phyloP scores from a whole-genome alignment of 192 early-diverging fungal species.

The Coemansia sp. region DNA sequence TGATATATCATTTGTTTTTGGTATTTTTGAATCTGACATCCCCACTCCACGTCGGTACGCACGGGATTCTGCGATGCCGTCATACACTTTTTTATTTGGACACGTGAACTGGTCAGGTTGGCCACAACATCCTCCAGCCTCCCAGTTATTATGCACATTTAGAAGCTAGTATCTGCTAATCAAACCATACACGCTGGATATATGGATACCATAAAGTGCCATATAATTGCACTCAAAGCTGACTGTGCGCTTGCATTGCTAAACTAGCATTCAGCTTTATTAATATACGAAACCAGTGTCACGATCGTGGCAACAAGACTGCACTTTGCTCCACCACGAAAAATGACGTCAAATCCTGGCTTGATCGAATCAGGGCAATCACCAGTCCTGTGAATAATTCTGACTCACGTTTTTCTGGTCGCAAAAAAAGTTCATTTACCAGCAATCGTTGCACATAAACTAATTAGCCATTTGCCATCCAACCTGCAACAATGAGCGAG shows the following conservation, averaged over 20 bases:
- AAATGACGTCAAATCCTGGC: background rate
- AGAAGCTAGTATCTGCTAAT: background rate
- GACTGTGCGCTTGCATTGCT: background rate
- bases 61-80: background rate
- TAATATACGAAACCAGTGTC: background rate
- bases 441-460: too few relatives aligned
- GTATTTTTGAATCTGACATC: background rate
- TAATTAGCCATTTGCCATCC: background rate
- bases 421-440: too few relatives aligned
- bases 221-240: background rate
- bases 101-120: background rate
- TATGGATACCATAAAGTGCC: background rate
- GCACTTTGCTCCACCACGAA: background rate
- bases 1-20: background rate
- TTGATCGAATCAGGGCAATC: background rate
- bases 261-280: background rate
- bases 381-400: background rate
- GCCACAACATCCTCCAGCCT: background rate
- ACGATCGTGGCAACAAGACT: too few relatives aligned
- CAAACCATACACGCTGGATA: background rate
- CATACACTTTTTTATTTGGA: background rate
- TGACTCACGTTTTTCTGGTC: background rate
- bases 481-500: slow-evolving; percentile 36
- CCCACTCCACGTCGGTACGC: background rate
- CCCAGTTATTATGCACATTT: background rate